These are phyloP conservation scores for Toxicodendron radicans DNA, from an alignment of 345 rosid genomes.

Conservation along the genomic window DNA sequence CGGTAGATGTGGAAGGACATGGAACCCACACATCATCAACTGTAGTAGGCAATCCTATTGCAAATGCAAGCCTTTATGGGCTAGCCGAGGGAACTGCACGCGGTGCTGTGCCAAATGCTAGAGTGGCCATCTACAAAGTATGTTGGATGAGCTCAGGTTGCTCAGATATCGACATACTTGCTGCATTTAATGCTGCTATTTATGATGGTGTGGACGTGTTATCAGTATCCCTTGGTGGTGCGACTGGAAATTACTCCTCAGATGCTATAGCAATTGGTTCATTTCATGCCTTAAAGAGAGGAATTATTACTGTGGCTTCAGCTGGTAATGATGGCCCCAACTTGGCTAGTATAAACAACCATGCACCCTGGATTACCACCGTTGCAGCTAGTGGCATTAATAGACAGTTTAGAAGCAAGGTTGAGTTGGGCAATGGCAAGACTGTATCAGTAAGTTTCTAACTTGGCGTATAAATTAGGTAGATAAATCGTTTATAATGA, in stretches of 20 bases:
- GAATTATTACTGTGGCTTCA: slow-evolving; percentile 74
- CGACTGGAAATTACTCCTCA: slow-evolving; percentile 24
- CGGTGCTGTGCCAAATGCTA: slow-evolving; percentile 78
- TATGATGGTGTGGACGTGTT: slow-evolving; percentile 77
- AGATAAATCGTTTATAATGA: too few relatives aligned
- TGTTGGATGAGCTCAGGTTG: slow-evolving; percentile 80
- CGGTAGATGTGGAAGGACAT: slow-evolving; percentile 71
- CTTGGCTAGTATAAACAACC: slow-evolving; percentile 50
- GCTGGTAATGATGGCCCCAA: slow-evolving; percentile 83
- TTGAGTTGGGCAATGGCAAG: slow-evolving; percentile 67
- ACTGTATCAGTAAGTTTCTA: slow-evolving; percentile 42
- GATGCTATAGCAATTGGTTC: slow-evolving; percentile 74
- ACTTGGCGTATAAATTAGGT: too few relatives aligned
- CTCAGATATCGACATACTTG: slow-evolving; percentile 81
- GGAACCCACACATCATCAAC: slow-evolving; percentile 95
- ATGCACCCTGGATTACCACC: slow-evolving; percentile 86
- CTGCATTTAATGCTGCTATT: slow-evolving; percentile 79
- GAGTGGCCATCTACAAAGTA: slow-evolving; percentile 78
- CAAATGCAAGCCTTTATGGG: slow-evolving; percentile 62
- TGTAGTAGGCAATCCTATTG: slow-evolving; percentile 53
- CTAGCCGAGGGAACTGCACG: slow-evolving; percentile 71
- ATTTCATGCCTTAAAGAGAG: slow-evolving; percentile 78
- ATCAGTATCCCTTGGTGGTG: slow-evolving; percentile 77
- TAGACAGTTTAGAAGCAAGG: slow-evolving; percentile 61
- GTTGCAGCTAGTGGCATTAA: slow-evolving; percentile 87